Conservation (phyloP, 805 yeast genomes). For the Metschnikowia santaceciliae region DNA sequence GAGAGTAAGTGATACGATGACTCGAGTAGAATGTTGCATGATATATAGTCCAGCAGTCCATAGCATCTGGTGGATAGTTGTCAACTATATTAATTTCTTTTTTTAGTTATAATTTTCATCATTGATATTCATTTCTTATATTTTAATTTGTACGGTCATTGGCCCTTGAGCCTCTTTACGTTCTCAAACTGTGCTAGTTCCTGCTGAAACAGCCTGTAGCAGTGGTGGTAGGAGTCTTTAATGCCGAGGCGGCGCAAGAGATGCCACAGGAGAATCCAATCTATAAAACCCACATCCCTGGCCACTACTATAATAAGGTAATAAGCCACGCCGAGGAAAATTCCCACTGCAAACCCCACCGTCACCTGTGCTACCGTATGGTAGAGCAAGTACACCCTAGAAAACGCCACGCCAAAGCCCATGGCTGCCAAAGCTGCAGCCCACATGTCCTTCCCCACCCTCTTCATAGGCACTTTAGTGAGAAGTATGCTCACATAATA, state of each 20-base stretch:
- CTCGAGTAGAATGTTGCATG: too few species aligned
- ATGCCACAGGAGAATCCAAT: constrained; percentile 59
- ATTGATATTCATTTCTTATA: too few species aligned
- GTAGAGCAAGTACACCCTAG: constrained; percentile 75
- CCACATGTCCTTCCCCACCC: constrained; percentile 14
- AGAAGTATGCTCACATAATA: constrained; percentile 46
- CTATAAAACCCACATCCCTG: constrained; percentile 65
- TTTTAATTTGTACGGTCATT: too few species aligned
- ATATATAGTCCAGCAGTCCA: too few species aligned
- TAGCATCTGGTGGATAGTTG: too few species aligned
- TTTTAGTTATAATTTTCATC: too few species aligned
- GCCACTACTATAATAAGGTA: constrained; percentile 48
- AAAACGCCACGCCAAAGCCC: constrained; percentile 49
- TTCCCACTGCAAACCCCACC: constrained; percentile 68
- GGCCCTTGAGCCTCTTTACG: not conserved
- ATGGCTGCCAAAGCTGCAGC: constrained; percentile 22
- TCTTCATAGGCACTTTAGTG: constrained; percentile 34
- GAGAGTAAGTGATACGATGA: too few species aligned
- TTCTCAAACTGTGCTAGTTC: constrained; percentile 26
- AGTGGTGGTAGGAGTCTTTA: constrained; percentile 57
- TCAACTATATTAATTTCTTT: too few species aligned
- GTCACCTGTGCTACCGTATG: constrained; percentile 71
- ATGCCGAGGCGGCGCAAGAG: constrained; percentile 48
- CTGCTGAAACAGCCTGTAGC: constrained; percentile 44
- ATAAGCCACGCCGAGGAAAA: constrained; percentile 53